Conservation (phyloP, 2,329 filamentous ascomycete species). For the Alternaria sp. region DNA sequence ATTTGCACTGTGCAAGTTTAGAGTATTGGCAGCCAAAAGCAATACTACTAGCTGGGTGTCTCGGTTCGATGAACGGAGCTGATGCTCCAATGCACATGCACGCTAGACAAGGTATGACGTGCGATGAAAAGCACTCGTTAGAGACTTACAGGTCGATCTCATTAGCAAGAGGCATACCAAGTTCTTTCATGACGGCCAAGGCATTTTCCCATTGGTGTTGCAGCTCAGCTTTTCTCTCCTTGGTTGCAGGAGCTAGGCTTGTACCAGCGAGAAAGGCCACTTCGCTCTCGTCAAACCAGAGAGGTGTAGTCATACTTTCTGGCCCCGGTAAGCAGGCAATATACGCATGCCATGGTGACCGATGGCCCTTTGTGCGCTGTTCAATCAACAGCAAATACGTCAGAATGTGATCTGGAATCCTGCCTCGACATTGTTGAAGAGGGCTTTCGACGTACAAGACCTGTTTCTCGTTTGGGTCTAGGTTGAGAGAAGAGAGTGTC, state of each 20-base stretch:
- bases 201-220: slow-evolving; percentile 40
- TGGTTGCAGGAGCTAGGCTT: slow-evolving; percentile 41
- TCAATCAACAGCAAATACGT: slow-evolving; percentile 50
- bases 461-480: slow-evolving; percentile 39
- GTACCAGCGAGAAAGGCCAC: slow-evolving; percentile 48
- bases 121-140: not conserved
- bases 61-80: slow-evolving; percentile 1
- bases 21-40: slow-evolving; percentile 2
- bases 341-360: slow-evolving; percentile 50
- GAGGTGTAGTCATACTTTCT: slow-evolving; percentile 47
- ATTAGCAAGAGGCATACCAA: slow-evolving; percentile 26
- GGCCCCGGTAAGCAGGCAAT: slow-evolving; percentile 46
- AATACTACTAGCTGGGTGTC: slow-evolving; percentile 7
- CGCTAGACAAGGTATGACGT: not conserved
- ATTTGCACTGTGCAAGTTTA: slow-evolving; percentile 1
- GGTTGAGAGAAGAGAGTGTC: slow-evolving; percentile 49
- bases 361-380: slow-evolving; percentile 37
- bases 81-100: not conserved
- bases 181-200: slow-evolving; percentile 29
- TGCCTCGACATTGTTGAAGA: slow-evolving; percentile 36
- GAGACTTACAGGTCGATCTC: slow-evolving; percentile 39
- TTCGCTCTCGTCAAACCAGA: slow-evolving; percentile 51
- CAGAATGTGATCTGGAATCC: slow-evolving; percentile 45
- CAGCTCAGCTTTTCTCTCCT: slow-evolving; percentile 32
- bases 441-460: slow-evolving; percentile 39